A percentile compares a stretch with the other conserved stretches of the same genome.
Conservation (phyloP, 768 basidiomycete genomes). For the Lentinus brumalis region DNA sequence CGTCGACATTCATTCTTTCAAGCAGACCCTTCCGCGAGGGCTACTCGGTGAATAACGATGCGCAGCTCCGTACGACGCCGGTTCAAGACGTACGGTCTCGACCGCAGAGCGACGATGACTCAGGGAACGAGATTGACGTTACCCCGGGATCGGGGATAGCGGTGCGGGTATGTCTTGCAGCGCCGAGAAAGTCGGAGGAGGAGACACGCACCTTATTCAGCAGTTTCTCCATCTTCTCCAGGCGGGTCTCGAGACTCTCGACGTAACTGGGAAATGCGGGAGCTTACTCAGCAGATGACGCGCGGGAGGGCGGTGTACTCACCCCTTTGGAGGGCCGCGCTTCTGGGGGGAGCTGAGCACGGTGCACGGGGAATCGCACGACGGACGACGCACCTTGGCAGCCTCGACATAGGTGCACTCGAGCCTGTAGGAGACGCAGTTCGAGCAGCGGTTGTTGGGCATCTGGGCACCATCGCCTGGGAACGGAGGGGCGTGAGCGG, state of each 20-base stretch:
- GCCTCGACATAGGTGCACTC: conserved; percentile 73
- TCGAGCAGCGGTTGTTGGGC: conserved; percentile 63
- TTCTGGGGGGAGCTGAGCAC: conserved; percentile 32
- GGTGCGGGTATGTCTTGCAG: neutral
- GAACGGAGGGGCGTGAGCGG: neutral
- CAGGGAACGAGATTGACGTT: neutral
- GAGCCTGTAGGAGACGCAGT: conserved; percentile 57
- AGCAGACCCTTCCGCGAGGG: too few relatives aligned
- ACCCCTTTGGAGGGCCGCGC: conserved; percentile 68
- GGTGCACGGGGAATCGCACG: neutral
- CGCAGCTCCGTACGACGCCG: too few relatives aligned
- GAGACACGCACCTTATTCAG: conserved; percentile 35
- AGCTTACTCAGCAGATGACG: neutral
- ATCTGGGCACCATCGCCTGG: conserved; percentile 71
- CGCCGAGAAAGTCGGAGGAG: neutral
- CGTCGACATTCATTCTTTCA: too few relatives aligned
- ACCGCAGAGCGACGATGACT: neutral
- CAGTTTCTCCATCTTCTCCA: conserved; percentile 46
- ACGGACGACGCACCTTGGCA: conserved; percentile 51
- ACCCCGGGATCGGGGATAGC: neutral
- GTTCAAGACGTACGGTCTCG: too few relatives aligned
- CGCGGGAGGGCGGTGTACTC: conserved; percentile 20
- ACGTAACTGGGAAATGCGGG: conserved; percentile 29
- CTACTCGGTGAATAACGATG: too few relatives aligned
- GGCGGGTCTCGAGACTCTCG: conserved; percentile 43